Conservation (phyloP, 352 stramenopile genomes). For the Pythium scleroteichum region DNA sequence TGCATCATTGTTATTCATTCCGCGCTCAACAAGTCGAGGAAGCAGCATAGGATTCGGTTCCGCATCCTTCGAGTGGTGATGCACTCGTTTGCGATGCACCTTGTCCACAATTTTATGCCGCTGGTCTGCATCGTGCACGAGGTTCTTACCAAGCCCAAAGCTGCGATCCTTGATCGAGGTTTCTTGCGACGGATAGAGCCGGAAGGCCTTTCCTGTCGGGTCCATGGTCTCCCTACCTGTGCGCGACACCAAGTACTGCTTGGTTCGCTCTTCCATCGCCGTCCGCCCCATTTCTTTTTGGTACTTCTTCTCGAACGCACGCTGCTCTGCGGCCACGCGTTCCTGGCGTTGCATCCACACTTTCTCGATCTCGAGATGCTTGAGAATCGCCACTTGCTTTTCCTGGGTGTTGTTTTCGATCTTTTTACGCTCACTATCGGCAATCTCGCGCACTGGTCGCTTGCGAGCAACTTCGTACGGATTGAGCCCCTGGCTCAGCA, state of each 20-base stretch:
- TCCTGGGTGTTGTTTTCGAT: conserved; percentile 57
- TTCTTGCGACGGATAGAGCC: conserved; percentile 71
- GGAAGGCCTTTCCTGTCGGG: conserved; percentile 57
- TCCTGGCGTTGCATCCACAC: conserved; percentile 38
- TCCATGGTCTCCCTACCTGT: conserved; percentile 65
- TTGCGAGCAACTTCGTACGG: conserved; percentile 71
- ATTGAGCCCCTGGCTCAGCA: conserved; percentile 73
- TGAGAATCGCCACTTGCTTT: conserved; percentile 52
- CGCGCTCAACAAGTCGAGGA: conserved; percentile 11
- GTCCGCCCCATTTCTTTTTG: conserved; percentile 66
- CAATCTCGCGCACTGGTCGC: conserved; percentile 39
- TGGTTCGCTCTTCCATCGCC: conserved; percentile 53
- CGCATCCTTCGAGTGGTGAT: conserved; percentile 4
- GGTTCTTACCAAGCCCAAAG: conserved; percentile 65
- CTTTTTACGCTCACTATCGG: conserved; percentile 34
- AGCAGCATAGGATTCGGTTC: conserved; percentile 20
- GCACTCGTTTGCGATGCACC: conserved; percentile 20
- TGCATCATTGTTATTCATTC: conserved; percentile 24
- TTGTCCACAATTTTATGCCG: conserved; percentile 26
- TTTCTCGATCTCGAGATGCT: conserved; percentile 55
- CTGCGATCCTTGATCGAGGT: conserved; percentile 68
- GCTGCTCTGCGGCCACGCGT: conserved; percentile 40
- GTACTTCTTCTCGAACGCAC: conserved; percentile 63
- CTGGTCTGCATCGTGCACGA: conserved; percentile 34
- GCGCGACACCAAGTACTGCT: conserved; percentile 51